phyloP scores from a whole-genome alignment of 257 asterid genomes.

The Primulina huaijiensis region DNA sequence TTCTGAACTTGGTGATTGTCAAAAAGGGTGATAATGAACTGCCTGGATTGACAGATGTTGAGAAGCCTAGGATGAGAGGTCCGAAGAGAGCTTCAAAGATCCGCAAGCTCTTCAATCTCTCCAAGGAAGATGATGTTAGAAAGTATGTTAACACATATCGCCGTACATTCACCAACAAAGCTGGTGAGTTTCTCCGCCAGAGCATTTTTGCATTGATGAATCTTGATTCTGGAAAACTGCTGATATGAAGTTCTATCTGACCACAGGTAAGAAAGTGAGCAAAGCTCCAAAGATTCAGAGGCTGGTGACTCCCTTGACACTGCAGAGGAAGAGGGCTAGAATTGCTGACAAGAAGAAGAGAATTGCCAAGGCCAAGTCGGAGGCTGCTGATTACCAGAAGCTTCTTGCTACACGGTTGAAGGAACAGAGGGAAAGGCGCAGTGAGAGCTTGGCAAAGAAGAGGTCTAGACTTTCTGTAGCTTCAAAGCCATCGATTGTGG shows the following conservation, averaged over 20 bases:
- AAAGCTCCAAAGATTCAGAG: conserved; percentile 83
- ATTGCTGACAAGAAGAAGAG: conserved; percentile 74
- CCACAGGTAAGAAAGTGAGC: conserved; percentile 65
- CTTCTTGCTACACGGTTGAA: conserved; percentile 67
- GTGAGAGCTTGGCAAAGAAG: conserved; percentile 78
- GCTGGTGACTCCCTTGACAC: conserved; percentile 77
- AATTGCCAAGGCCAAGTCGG: conserved; percentile 66
- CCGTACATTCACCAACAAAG: conserved; percentile 54
- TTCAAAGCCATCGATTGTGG: conserved; percentile 45
- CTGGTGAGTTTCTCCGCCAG: conserved; percentile 35
- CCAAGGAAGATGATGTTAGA: conserved; percentile 75
- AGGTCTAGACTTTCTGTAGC: conserved; percentile 65
- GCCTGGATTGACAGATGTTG: conserved; percentile 72
- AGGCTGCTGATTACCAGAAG: conserved; percentile 74
- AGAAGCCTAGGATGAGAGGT: conserved; percentile 86
- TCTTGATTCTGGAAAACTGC: not conserved
- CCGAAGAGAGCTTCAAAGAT: conserved; percentile 85
- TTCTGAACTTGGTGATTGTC: conserved; percentile 65
- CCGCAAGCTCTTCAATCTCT: conserved; percentile 70
- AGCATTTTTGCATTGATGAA: not conserved
- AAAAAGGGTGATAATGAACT: conserved; percentile 72
- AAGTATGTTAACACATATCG: conserved; percentile 80
- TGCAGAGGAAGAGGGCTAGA: conserved; percentile 81
- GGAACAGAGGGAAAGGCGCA: conserved; percentile 74
- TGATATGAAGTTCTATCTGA: not conserved